Evolutionary conservation across 768 basidiomycete species (phyloP).

Genomic region (Mycena metata): DNA sequence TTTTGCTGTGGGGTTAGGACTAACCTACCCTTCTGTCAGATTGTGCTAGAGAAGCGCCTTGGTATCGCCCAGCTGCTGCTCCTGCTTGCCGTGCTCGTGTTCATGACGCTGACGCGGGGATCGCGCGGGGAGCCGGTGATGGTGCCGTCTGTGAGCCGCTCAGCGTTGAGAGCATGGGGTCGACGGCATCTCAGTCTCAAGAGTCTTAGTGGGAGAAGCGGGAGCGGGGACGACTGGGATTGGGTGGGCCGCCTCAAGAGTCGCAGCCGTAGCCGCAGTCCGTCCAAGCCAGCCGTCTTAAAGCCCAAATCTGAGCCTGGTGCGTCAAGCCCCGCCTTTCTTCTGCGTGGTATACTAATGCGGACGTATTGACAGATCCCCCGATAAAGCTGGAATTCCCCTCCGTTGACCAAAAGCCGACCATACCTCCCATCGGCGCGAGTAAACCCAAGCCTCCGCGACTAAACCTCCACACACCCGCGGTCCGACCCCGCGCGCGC

Average conservation of each 20-base stretch:
- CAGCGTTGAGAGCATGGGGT: slow-evolving; percentile 34
- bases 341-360: neutral
- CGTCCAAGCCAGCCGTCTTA: slow-evolving; percentile 2
- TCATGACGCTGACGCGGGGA: slow-evolving; percentile 89
- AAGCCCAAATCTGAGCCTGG: slow-evolving; percentile 1
- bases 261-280: slow-evolving; percentile 28
- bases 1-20: neutral
- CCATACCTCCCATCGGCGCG: neutral
- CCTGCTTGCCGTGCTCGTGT: slow-evolving; percentile 84
- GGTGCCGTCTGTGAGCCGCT: slow-evolving; percentile 32
- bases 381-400: slow-evolving; percentile 33
- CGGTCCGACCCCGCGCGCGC: slow-evolving; percentile 14
- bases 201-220: slow-evolving; percentile 26
- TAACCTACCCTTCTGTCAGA: slow-evolving; percentile 55
- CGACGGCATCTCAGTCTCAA: slow-evolving; percentile 35
- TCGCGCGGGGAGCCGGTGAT: slow-evolving; percentile 54
- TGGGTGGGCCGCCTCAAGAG: slow-evolving; percentile 35
- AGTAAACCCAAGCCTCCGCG: slow-evolving; percentile 34
- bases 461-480: slow-evolving; percentile 21
- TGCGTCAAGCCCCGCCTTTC: neutral
- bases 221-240: slow-evolving; percentile 38
- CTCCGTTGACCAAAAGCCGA: slow-evolving; percentile 16
- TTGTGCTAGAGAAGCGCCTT: slow-evolving; percentile 89
- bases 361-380: neutral
- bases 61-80: slow-evolving; percentile 91